Percentiles rank a stretch among this genome's conserved stretches.
Conservation (phyloP, 2,329 filamentous ascomycete genomes). For the Fusarium fracticaudum region DNA sequence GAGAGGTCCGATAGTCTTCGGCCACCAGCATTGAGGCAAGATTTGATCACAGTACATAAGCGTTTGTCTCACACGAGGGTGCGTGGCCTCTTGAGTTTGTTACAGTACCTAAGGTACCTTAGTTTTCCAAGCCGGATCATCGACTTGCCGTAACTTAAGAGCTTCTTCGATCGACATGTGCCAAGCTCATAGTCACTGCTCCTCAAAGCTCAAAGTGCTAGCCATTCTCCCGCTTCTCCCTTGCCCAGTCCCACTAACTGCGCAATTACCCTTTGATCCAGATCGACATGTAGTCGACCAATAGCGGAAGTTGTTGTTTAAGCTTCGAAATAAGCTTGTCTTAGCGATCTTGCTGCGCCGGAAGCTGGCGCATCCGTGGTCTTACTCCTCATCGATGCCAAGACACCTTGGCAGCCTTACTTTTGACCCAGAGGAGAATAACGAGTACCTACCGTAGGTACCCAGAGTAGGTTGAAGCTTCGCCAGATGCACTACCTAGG, state of each 20-base stretch:
- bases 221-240: neutral
- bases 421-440: neutral
- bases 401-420: slow-evolving; percentile 1
- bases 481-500: neutral
- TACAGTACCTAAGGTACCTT: too few species aligned
- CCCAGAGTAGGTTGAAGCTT: neutral
- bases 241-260: neutral
- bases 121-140: slow-evolving; percentile 36
- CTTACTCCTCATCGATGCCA: neutral
- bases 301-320: slow-evolving; percentile 14
- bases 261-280: slow-evolving; percentile 9
- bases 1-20: slow-evolving; percentile 26
- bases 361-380: slow-evolving; percentile 26
- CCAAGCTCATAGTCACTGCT: slow-evolving; percentile 30
- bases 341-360: slow-evolving; percentile 13
- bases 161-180: slow-evolving; percentile 28
- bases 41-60: neutral
- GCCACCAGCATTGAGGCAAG: neutral
- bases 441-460: neutral
- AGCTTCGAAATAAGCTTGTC: slow-evolving; percentile 44
- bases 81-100: neutral
- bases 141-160: slow-evolving; percentile 26
- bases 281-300: neutral
- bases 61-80: slow-evolving; percentile 1
- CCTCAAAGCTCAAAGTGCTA: neutral